A percentile compares a stretch with the other conserved stretches of the same genome.
phyloP scores from a whole-genome alignment of 768 basidiomycete species.

The Arthromyces matolae region DNA sequence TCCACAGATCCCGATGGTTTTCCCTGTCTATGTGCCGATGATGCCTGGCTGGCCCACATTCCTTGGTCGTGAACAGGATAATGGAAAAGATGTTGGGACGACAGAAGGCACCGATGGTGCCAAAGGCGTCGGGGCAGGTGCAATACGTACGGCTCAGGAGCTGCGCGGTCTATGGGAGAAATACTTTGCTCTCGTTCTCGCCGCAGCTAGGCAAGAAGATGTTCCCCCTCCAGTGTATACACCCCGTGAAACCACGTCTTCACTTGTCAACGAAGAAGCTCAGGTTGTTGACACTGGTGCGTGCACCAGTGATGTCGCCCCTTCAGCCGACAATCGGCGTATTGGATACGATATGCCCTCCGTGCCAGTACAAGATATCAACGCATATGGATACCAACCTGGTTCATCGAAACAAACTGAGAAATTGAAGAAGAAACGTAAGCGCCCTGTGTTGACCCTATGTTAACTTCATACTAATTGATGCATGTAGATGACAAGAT shows the following conservation, averaged over 20 bases:
- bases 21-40: conserved; percentile 74
- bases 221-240: conserved; percentile 73
- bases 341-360: conserved; percentile 46
- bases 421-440: conserved; percentile 67
- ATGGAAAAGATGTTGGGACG: conserved; percentile 24
- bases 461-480: conserved; percentile 7
- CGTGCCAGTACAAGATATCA: conserved; percentile 63
- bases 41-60: conserved; percentile 63
- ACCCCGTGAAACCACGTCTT: conserved; percentile 40
- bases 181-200: conserved; percentile 57
- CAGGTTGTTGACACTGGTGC: conserved; percentile 9
- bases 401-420: conserved; percentile 37
- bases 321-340: conserved; percentile 31
- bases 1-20: conserved; percentile 71
- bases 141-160: conserved; percentile 54
- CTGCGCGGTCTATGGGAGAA: conserved; percentile 74
- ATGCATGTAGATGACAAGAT: conserved; percentile 70
- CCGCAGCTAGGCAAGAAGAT: conserved; percentile 48
- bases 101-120: conserved; percentile 31
- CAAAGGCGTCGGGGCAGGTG: conserved; percentile 37
- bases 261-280: conserved; percentile 6
- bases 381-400: conserved; percentile 65
- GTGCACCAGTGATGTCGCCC: conserved; percentile 6
- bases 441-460: conserved; percentile 24
- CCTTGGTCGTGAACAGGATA: conserved; percentile 44